A percentile compares a stretch with the other conserved stretches of the same genome.
These are phyloP conservation scores for Adansonia rubrostipa DNA, from an alignment of 441 rosid species.

Conservation along the genomic window DNA sequence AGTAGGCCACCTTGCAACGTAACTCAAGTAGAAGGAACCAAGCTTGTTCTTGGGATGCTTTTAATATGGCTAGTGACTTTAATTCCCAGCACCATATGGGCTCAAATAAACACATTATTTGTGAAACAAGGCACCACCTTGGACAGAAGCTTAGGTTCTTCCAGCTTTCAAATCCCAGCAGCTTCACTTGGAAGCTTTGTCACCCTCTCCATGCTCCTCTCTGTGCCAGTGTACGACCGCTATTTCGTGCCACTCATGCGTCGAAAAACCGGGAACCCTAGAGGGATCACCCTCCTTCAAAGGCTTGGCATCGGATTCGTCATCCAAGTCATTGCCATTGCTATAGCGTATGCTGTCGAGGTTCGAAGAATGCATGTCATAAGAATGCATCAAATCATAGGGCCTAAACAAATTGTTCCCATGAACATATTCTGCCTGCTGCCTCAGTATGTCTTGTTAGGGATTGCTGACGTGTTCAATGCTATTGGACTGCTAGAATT, in stretches of 20 bases:
- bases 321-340: slow-evolving; percentile 69
- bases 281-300: slow-evolving; percentile 84
- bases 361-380: slow-evolving; percentile 62
- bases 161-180: slow-evolving; percentile 72
- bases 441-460: slow-evolving; percentile 80
- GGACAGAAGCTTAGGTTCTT: slow-evolving; percentile 54
- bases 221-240: slow-evolving; percentile 79
- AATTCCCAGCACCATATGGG: slow-evolving; percentile 83
- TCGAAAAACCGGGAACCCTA: slow-evolving; percentile 62
- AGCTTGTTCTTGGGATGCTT: slow-evolving; percentile 71
- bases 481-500: slow-evolving; percentile 81
- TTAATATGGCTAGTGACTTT: slow-evolving; percentile 75
- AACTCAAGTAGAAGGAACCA: slow-evolving; percentile 80
- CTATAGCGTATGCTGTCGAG: slow-evolving; percentile 68
- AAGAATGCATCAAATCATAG: slow-evolving; percentile 38
- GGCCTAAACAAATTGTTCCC: slow-evolving; percentile 62
- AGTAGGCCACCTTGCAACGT: slow-evolving; percentile 59
- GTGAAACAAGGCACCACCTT: slow-evolving; percentile 92
- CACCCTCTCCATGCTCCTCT: slow-evolving; percentile 79
- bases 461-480: slow-evolving; percentile 76
- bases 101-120: slow-evolving; percentile 86
- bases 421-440: slow-evolving; percentile 81
- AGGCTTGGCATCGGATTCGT: slow-evolving; percentile 74
- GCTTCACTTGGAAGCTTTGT: slow-evolving; percentile 81
- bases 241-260: slow-evolving; percentile 78